Base-by-base conservation (phyloP, 768 basidiomycete genomes). In the Rossbeevera mucosa region DNA sequence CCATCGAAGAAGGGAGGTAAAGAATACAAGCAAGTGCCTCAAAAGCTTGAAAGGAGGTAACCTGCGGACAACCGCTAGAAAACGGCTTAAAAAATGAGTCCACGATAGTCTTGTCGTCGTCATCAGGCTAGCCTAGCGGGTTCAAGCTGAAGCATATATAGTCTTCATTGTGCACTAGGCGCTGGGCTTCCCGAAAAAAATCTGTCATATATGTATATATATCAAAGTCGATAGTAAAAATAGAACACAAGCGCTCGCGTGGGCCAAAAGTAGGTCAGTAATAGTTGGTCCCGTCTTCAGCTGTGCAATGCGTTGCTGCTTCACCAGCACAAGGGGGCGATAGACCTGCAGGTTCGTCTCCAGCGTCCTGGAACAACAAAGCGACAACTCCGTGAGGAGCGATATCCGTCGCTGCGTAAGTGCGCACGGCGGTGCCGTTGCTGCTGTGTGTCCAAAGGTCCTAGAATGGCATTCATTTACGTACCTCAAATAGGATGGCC, bases 381-480 rank as follows among this genome's bases (percentile, higher is more conserved):
- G 83, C 86, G 20, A 78, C 78, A 31, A 86, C 84, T 2, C 85
- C 83, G 56, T 87, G 86, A 4, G 82, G 61, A 7, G 81, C 79
- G 4, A 87, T 78, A n/a, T 60, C 64, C 3, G 59, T 50, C 2
- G 73, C 75, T 2, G 66, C 69, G 59, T 84, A 77, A 60, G 72
- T 79, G 6, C 85, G 77, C 29, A 84, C 72, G 2, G 80, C 80
- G 0, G 81, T 86, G 4, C 83, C 84, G 54, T 86, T 86, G 61
- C 78, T 68, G 6, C 82, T 86, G 61, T 88, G 85, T 4, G 80
- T 69, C 86, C 86, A 88, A 9, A 88, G 71, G 60, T 88, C 86
- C 82, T 87, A 50, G 28, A 44, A 41, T 9, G 8, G 3, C 2
- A n/a, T n/a, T n/a, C n/a, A n/a, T n/a, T n/a, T n/a, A n/a, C n/a